Percentiles rank a stretch among this genome's conserved stretches.
Conservation (phyloP, 2,329 filamentous ascomycete species). For the Aspergillus pseudoterreus region DNA sequence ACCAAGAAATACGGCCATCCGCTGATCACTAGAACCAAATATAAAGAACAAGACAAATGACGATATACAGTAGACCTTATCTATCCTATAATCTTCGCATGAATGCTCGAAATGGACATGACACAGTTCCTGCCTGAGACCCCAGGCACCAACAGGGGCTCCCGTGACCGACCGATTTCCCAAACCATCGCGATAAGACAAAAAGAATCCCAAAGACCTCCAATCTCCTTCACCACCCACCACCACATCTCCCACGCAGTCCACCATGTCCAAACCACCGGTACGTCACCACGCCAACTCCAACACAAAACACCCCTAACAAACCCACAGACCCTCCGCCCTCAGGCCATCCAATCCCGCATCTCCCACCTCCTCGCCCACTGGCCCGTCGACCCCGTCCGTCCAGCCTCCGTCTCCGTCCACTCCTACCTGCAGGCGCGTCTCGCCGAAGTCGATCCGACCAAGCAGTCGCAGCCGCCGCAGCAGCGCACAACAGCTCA, state of each 20-base stretch:
- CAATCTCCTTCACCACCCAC: not conserved
- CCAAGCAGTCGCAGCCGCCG: constrained; percentile 14
- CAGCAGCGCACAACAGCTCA: constrained; percentile 5
- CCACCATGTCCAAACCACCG: constrained; percentile 26
- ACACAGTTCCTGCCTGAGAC: not conserved
- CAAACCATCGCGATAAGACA: not conserved
- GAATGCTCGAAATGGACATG: no score
- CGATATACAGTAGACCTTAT: no score
- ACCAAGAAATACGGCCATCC: no score
- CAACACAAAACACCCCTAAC: not conserved
- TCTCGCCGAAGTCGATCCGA: constrained; percentile 17
- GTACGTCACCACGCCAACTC: constrained; percentile 15
- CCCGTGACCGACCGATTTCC: not conserved
- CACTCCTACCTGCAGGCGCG: constrained; percentile 39
- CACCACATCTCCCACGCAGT: not conserved
- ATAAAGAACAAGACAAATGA: no score
- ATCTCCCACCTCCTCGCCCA: constrained; percentile 40
- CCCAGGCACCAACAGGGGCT: not conserved
- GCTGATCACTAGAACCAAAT: no score
- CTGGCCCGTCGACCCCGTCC: constrained; percentile 44
- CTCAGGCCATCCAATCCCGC: constrained; percentile 30
- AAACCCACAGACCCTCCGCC: constrained; percentile 20
- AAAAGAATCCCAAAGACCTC: not conserved
- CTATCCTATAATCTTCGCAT: no score
- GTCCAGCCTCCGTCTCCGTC: constrained; percentile 44